Base-by-base conservation (phyloP, 2,329 filamentous ascomycete genomes). In the Arthrinium phaeospermum region DNA sequence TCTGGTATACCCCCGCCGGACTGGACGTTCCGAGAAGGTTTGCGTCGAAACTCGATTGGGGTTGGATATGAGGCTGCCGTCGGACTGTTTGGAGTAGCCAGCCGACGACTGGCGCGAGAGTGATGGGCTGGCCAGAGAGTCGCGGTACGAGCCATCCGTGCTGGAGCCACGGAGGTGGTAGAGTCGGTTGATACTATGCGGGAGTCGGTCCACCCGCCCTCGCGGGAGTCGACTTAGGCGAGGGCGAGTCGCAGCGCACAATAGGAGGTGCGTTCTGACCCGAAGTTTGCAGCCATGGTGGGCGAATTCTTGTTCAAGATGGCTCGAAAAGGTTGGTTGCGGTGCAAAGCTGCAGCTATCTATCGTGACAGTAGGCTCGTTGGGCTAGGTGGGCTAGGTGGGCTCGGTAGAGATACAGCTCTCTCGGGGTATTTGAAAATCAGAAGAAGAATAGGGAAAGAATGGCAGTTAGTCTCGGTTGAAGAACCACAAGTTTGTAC, bases 1-100 rank as follows among this genome's bases (percentile, higher is more conserved):
- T 69, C 95, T 90, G 84, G 97, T 93, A 84, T 96, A 98, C 61
- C 95, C 95, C 74, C 95, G 89, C 77, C 94, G 88, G 7, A 80
- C 71, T 30, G 81, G 80, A 69, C 79, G 82, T 46, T 83, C 79
- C 71, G 83, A 82, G 67, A 83, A 76, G 75, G 83, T 86, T 71
- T 82, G 83, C 13, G 85, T 87, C 1, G 88, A 88, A 51, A 86
- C 83, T 68, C 87, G 83, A 37, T 84, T 84, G 2, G 81, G 49
- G 41, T 84, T 84, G 2, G 81, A 81, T 47, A 78, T 76, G 69
- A 78, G 76, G 73, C 81, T 83, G 70, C 83, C 77, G 53, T 88
- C 86, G 49, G 87, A 87, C 46, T 77, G 82, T 61, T 84, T 82
- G 19, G 84, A 84, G 71, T 84, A 89, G 81, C 89, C 91, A 49